Percentiles rank a stretch among this genome's conserved stretches.
These are phyloP conservation scores for Phyllosticta citriasiana DNA, from an alignment of 2,329 filamentous ascomycete species.

Conservation along the genomic window DNA sequence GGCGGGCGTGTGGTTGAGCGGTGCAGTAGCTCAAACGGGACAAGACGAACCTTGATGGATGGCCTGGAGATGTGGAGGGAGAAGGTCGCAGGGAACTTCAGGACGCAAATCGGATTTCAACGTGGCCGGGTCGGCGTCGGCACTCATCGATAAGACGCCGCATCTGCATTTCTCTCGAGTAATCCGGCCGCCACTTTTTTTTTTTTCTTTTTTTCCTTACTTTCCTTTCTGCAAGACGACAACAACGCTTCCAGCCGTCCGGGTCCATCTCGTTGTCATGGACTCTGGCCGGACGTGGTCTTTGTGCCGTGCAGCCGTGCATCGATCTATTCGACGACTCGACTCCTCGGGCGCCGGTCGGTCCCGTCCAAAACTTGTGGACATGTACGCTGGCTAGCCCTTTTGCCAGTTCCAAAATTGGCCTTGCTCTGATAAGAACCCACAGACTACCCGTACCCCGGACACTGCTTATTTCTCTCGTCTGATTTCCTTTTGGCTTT, in stretches of 20 bases:
- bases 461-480: not conserved
- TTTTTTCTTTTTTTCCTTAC: not conserved
- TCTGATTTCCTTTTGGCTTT: not conserved
- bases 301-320: not conserved
- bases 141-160: not conserved
- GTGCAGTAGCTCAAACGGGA: not conserved
- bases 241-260: not conserved
- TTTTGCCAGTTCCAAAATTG: conserved; percentile 7
- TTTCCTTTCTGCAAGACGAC: not conserved
- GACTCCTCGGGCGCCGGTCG: conserved; percentile 3
- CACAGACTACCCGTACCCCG: conserved; percentile 1
- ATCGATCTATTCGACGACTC: not conserved
- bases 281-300: not conserved
- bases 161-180: conserved; percentile 8
- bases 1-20: not conserved
- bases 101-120: not conserved
- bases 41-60: not conserved
- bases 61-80: not conserved
- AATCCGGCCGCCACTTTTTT: conserved; percentile 2
- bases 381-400: not conserved
- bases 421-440: conserved; percentile 8
- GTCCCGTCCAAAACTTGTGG: not conserved
- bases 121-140: not conserved
- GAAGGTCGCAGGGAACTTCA: not conserved
- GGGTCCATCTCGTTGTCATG: not conserved